Conservation (phyloP, 768 basidiomycete genomes). For the Rubroboletus satanas region DNA sequence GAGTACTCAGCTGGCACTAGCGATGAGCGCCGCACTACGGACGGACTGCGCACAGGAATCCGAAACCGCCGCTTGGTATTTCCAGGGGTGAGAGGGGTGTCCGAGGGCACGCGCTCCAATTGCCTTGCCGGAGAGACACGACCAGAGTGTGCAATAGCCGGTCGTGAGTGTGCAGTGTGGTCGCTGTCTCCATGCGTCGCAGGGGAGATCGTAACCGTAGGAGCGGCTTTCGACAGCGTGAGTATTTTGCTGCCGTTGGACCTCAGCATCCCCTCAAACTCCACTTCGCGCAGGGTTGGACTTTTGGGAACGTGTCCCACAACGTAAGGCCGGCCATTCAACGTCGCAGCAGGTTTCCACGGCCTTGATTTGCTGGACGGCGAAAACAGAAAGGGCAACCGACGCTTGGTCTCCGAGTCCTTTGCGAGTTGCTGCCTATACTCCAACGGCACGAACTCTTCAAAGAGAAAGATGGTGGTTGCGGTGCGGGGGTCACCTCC, state of each 20-base stretch:
- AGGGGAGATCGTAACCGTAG: slow-evolving; percentile 24
- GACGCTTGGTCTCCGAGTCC: slow-evolving; percentile 49
- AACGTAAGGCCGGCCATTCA: slow-evolving; percentile 76
- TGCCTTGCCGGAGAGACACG: slow-evolving; percentile 15
- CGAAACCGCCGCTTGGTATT: slow-evolving; percentile 52
- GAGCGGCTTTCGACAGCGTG: slow-evolving; percentile 28
- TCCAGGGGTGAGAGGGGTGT: slow-evolving; percentile 26
- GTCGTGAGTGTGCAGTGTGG: slow-evolving; percentile 18
- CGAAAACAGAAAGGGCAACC: slow-evolving; percentile 67
- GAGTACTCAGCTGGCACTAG: slow-evolving; percentile 74
- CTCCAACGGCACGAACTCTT: slow-evolving; percentile 91
- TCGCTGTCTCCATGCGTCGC: slow-evolving; percentile 31
- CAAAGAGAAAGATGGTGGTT: slow-evolving; percentile 74
- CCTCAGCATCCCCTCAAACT: slow-evolving; percentile 74
- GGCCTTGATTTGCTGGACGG: slow-evolving; percentile 44
- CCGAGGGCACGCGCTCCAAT: slow-evolving; percentile 27
- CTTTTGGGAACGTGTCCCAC: slow-evolving; percentile 54
- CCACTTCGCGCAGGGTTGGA: slow-evolving; percentile 58
- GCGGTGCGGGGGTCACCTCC: slow-evolving; percentile 66
- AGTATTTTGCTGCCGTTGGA: slow-evolving; percentile 46
- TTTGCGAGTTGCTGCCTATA: slow-evolving; percentile 72
- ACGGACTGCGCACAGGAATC: slow-evolving; percentile 56
- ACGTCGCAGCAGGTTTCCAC: slow-evolving; percentile 80
- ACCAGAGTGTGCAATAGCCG: slow-evolving; percentile 22
- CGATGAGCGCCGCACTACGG: slow-evolving; percentile 43